phyloP scores from a whole-genome alignment of 2,329 filamentous ascomycete species.

The Penicillium crustosum region DNA sequence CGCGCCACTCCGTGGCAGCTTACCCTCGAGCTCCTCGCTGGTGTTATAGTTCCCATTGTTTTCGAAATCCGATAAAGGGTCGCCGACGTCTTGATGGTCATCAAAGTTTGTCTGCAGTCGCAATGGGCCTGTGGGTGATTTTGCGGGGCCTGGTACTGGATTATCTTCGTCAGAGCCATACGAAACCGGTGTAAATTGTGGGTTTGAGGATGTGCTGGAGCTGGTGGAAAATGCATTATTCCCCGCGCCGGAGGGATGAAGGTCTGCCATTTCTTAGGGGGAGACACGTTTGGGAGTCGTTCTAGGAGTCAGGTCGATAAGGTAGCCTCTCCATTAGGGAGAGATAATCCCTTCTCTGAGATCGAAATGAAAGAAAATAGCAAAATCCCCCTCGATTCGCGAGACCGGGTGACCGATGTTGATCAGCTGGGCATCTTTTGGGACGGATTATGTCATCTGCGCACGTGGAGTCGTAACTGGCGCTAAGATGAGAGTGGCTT shows the following conservation, averaged over 20 bases:
- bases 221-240: conserved; percentile 27
- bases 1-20: conserved; percentile 6
- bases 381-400: not conserved
- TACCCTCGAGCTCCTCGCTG: conserved; percentile 24
- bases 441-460: not conserved
- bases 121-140: conserved; percentile 23
- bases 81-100: conserved; percentile 13
- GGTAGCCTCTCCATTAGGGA: not conserved
- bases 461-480: conserved; percentile 1
- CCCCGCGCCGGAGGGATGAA: conserved; percentile 28
- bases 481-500: conserved; percentile 2
- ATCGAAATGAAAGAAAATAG: not conserved
- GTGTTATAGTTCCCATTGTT: conserved; percentile 32
- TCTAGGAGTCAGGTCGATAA: not conserved
- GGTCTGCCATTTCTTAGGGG: conserved; percentile 24
- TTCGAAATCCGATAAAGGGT: conserved; percentile 26
- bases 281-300: not conserved
- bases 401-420: conserved; percentile 6
- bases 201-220: conserved; percentile 29
- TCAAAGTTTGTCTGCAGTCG: conserved; percentile 39
- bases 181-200: conserved; percentile 38
- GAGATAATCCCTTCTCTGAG: not conserved
- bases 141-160: conserved; percentile 13
- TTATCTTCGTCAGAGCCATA: conserved; percentile 31
- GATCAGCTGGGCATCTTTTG: conserved; percentile 1